Evolutionary conservation across 2,329 filamentous ascomycete species (phyloP), one percentile per base, ranked within the genome.

Genomic region (Pyrenochaeta sp.): DNA sequence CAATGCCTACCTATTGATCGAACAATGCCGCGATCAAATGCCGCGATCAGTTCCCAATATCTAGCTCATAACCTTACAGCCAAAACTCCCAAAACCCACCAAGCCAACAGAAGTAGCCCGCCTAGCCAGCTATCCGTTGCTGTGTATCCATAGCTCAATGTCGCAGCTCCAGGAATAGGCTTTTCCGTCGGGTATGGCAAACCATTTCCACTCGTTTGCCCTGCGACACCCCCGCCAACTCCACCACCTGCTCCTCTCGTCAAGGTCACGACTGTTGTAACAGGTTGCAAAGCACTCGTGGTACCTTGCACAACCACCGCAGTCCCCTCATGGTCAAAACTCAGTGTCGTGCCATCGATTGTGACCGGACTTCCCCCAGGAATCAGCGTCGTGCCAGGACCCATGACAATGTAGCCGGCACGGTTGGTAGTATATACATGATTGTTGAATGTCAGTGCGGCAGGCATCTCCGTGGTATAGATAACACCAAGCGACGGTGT

Each of bases 361-460:
- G 60, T 68, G 9, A 72, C 65, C 8, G 62, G 53, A 17, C 56
- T 50, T 1, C 73, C 74, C 11, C 75, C 70, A 8, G 68, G 63
- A 3, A 65, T 61, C 11, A 72, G 55, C 4, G 65, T 70, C 11
- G 61, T 55, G n/a, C 69, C 73, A 1, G 64, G 63, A 5, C 54
- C 65, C 10, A 78, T 58, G 18, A 64, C 62, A 60, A 73, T 77
- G 36, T 74, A 72, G 5, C 73, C 74, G 3, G 72, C 72, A 9
- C 72, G 68, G 47, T 77, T 74, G 3, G 72, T 69, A 0, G 72
- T 76, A 47, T 72, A 74, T 1, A 65, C 59, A 4, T 63, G 41
- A 9, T 62, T 58, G 15, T 67, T 63, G 26, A 75, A 36, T 3
- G 68, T 72, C 21, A 77, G 55, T 5, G 69, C 53, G 4, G 64